Evolutionary conservation across 83 land plant genomes (phyloP).

Genomic region (Thuja plicata): DNA sequence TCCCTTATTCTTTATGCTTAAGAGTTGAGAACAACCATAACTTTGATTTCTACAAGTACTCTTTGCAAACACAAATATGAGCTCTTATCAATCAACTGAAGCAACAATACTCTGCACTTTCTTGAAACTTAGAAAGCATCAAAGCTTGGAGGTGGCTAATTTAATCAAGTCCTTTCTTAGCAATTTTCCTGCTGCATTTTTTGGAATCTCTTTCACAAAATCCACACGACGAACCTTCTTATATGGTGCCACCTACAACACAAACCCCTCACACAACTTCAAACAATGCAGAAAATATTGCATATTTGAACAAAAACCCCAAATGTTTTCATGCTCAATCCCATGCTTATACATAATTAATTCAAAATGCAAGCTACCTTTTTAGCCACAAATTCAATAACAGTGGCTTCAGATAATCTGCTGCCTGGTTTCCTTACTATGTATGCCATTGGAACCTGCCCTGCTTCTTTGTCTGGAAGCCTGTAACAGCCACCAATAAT

Average conservation of each 20-base stretch:
- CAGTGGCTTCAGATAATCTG: constrained; percentile 24
- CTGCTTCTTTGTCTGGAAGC: constrained; percentile 54
- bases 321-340: neutral
- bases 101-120: neutral
- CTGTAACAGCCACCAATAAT: constrained; percentile 17
- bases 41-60: neutral
- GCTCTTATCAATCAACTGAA: neutral
- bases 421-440: constrained; percentile 32
- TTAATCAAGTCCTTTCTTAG: constrained; percentile 16
- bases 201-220: constrained; percentile 57
- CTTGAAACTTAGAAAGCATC: neutral
- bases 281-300: neutral
- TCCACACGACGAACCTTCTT: constrained; percentile 53
- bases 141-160: constrained; percentile 10
- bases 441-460: constrained; percentile 53
- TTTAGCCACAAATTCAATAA: constrained; percentile 56
- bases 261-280: neutral
- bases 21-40: neutral
- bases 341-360: neutral
- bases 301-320: neutral
- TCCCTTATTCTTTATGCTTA: neutral
- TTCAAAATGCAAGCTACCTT: constrained; percentile 29
- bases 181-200: constrained; percentile 47
- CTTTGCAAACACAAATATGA: neutral
- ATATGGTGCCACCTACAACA: constrained; percentile 72